Base-by-base conservation (phyloP, 1,139 yeast genomes). In the Candida sp. region DNA sequence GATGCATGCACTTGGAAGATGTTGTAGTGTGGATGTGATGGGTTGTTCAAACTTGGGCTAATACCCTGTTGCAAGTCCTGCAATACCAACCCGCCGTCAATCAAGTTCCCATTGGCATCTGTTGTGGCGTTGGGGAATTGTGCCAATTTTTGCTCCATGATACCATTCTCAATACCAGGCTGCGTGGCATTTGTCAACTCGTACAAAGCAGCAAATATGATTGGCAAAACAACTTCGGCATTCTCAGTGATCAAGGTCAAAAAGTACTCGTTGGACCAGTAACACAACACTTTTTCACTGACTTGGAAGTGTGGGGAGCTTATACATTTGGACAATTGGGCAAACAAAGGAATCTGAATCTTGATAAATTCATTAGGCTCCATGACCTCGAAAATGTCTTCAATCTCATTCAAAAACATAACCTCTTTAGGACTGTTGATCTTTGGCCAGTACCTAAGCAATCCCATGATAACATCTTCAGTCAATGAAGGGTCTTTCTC, bases 271-370 rank as follows among this genome's bases (percentile, higher is more conserved):
- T 94, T 94, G 60, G 90, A 89, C 96, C 98, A 96, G 69, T 86
- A 92, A 66, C 94, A 90, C 53, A 94, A 80, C 1, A 96, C 97
- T 61, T 96, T 92, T 70, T 94, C 99, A 57, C 96, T 90, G 28
- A 94, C 98, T 76, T 96, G 99, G 77, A 94, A 96, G 74, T 94
- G 99, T 27, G 97, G 92, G 3, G 97, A 90, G 28, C 97, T 84
- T 46, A 96, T 93, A 73, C 98, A 93, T 72, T 90, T 92, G 50
- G 97, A 89, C 58, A 94, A 79, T 71, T 96, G 99, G 35, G 96
- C 96, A 72, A 93, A 93, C 50, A 94, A 75, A 2, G 98, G 99
- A 6, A 93, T 90, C 70, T 93, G 96, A 56, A 94, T 90, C 72
- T 92, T 91, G 58, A 87, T 83, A 66, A 94, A 94, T 71, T 96